phyloP scores from a whole-genome alignment of 106 monocot species.

The Dendrobium officinale region DNA sequence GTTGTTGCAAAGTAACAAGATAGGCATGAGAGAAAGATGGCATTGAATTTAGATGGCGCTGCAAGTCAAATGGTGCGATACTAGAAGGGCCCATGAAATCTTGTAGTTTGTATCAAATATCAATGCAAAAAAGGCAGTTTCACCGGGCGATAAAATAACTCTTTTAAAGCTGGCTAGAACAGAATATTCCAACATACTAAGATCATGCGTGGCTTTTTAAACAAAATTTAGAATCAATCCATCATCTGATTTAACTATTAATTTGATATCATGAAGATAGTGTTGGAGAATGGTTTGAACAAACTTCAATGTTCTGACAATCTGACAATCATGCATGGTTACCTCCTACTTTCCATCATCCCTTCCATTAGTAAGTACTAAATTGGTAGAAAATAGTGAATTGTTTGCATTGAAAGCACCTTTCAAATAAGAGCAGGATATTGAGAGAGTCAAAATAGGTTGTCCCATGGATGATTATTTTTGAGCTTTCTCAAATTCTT shows the following conservation, averaged over 20 bases:
- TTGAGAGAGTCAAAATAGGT: neutral
- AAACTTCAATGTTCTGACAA: no score
- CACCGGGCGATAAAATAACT: neutral
- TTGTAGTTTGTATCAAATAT: neutral
- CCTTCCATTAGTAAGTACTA: neutral
- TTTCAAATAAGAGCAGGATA: neutral
- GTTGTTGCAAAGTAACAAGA: conserved; percentile 1
- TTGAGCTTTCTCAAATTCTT: neutral
- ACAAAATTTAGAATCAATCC: neutral
- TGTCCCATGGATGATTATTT: neutral
- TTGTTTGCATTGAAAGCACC: neutral
- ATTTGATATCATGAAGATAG: neutral
- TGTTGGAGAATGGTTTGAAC: neutral
- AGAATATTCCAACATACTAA: neutral
- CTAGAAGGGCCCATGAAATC: neutral
- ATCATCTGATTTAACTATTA: neutral
- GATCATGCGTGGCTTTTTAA: neutral
- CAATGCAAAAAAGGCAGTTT: neutral
- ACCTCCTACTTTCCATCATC: no score
- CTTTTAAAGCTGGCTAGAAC: neutral
- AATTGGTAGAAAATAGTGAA: neutral
- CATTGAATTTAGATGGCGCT: neutral
- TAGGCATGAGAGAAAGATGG: neutral
- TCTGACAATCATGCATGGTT: no score
- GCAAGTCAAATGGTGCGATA: neutral